These are phyloP conservation scores for Kluyveromyces wickerhamii DNA, from an alignment of 805 yeast species.

Conservation along the genomic window DNA sequence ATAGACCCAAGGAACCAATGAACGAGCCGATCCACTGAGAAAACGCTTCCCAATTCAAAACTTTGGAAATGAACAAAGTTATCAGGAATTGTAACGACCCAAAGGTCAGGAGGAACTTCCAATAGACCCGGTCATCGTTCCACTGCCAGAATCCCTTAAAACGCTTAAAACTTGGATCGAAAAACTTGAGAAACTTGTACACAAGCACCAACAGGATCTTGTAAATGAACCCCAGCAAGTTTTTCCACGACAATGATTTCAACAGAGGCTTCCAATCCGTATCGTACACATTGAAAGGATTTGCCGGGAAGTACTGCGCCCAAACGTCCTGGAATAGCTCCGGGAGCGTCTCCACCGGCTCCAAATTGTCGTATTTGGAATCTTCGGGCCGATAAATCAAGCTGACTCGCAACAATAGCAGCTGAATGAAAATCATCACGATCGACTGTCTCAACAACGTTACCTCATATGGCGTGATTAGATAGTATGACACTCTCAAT, in stretches of 20 bases:
- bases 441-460: slow-evolving; percentile 70
- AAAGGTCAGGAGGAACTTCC: slow-evolving; percentile 53
- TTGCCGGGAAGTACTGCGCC: slow-evolving; percentile 27
- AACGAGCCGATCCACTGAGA: slow-evolving; percentile 43
- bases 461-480: slow-evolving; percentile 74
- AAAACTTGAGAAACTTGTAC: slow-evolving; percentile 44
- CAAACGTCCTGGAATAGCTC: slow-evolving; percentile 27
- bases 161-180: slow-evolving; percentile 62
- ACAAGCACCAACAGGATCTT: slow-evolving; percentile 23
- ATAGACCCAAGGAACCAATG: slow-evolving; percentile 56
- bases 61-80: slow-evolving; percentile 25
- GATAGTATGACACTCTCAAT: slow-evolving; percentile 66
- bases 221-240: slow-evolving; percentile 16
- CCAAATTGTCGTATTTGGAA: slow-evolving; percentile 33
- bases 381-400: slow-evolving; percentile 48
- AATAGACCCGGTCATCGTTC: slow-evolving; percentile 49
- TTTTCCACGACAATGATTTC: slow-evolving; percentile 16
- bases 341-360: slow-evolving; percentile 27
- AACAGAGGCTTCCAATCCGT: slow-evolving; percentile 25
- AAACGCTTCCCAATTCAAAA: slow-evolving; percentile 38
- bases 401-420: slow-evolving; percentile 53
- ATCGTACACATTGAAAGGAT: slow-evolving; percentile 14
- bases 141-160: slow-evolving; percentile 82
- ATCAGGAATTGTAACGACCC: slow-evolving; percentile 31
- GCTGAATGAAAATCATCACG: slow-evolving; percentile 79